These are phyloP conservation scores for Pyrus betulifolia DNA, from an alignment of 306 rosid genomes.

Conservation along the genomic window DNA sequence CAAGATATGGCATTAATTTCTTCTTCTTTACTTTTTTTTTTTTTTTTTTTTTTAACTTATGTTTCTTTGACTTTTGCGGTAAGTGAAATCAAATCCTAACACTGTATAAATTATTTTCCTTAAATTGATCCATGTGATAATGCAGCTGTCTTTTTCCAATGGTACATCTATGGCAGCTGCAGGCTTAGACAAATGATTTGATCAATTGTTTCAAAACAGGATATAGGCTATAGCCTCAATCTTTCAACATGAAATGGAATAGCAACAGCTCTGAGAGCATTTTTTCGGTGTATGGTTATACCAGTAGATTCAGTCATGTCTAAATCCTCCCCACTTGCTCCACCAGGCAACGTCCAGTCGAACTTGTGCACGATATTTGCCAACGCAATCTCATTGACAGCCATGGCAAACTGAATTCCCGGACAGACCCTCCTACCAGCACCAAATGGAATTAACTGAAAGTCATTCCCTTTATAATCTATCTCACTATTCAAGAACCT, in stretches of 20 bases:
- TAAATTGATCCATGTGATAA: too few species aligned
- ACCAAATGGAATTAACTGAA: slow-evolving; percentile 35
- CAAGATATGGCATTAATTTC: neutral
- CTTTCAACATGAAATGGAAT: neutral
- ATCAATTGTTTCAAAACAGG: too few species aligned
- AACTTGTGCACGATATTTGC: slow-evolving; percentile 30
- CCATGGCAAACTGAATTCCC: slow-evolving; percentile 22
- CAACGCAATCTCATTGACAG: slow-evolving; percentile 19
- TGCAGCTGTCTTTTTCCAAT: too few species aligned
- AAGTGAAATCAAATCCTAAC: too few species aligned
- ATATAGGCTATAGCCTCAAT: neutral
- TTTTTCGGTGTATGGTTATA: slow-evolving; percentile 13
- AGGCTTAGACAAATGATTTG: too few species aligned
- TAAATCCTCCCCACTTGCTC: slow-evolving; percentile 9
- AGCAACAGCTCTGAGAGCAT: slow-evolving; percentile 27
- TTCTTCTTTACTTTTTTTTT: too few species aligned
- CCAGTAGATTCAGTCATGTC: slow-evolving; percentile 33
- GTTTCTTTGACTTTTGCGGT: neutral
- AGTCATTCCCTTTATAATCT: slow-evolving; percentile 29
- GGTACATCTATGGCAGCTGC: too few species aligned
- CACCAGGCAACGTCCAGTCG: slow-evolving; percentile 22
- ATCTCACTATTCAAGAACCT: slow-evolving; percentile 6
- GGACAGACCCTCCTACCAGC: slow-evolving; percentile 24
- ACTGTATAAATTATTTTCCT: too few species aligned
- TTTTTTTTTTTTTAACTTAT: neutral